phyloP scores from a whole-genome alignment of 495 filamentous ascomycete species.

The Gamarada debralockiae region DNA sequence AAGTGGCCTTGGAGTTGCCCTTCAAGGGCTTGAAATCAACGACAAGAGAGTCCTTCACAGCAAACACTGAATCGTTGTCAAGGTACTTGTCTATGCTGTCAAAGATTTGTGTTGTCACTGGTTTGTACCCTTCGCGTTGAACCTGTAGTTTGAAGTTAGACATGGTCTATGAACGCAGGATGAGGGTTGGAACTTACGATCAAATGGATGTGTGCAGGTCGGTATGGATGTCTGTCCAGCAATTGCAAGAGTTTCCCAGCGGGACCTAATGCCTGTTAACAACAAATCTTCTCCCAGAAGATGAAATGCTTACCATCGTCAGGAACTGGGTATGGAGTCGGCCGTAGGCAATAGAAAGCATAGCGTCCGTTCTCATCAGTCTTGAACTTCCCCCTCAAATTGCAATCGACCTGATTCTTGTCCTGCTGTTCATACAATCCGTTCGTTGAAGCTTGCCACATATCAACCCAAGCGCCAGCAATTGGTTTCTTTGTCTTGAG shows the following conservation, averaged over 20 bases:
- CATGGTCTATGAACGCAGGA: constrained; percentile 28
- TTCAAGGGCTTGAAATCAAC: constrained; percentile 57
- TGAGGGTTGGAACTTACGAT: constrained; percentile 52
- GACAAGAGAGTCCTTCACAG: constrained; percentile 62
- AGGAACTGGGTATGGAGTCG: constrained; percentile 75
- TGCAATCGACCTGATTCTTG: constrained; percentile 71
- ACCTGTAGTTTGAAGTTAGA: constrained; percentile 12
- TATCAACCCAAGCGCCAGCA: constrained; percentile 68
- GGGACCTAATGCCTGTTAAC: constrained; percentile 37
- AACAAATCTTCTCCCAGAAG: constrained; percentile 2
- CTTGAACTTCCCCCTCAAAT: constrained; percentile 80
- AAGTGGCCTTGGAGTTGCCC: constrained; percentile 56
- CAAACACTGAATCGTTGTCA: constrained; percentile 60
- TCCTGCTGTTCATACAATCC: constrained; percentile 91
- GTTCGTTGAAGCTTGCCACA: constrained; percentile 84
- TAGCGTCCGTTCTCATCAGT: constrained; percentile 73
- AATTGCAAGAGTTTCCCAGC: constrained; percentile 63
- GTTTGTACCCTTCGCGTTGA: constrained; percentile 44
- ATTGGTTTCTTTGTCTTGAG: constrained; percentile 70
- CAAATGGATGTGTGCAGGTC: constrained; percentile 83
- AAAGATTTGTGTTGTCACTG: constrained; percentile 62
- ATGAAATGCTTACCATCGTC: constrained; percentile 55
- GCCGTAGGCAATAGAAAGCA: constrained; percentile 78
- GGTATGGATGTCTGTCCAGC: constrained; percentile 78
- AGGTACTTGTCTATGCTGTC: constrained; percentile 58